These are phyloP conservation scores for Mortierella alpina DNA, from an alignment of 192 early-diverging fungal species.

Conservation along the genomic window DNA sequence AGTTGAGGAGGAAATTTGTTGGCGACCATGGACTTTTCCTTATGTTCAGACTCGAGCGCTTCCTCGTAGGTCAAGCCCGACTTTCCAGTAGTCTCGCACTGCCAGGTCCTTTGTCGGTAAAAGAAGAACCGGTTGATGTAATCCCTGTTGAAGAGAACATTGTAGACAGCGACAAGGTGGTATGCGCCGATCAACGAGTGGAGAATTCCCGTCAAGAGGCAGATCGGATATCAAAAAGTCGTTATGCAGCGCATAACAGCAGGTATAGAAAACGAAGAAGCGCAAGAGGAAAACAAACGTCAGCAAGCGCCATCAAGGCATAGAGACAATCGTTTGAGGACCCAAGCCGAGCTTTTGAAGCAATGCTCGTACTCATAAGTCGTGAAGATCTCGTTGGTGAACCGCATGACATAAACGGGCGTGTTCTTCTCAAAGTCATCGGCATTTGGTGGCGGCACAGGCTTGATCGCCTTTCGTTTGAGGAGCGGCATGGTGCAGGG, in stretches of 20 bases:
- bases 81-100: conserved; percentile 82
- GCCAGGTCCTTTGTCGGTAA: conserved; percentile 80
- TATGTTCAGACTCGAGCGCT: conserved; percentile 80
- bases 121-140: conserved; percentile 74
- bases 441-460: conserved; percentile 30
- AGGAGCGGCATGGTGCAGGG: conserved; percentile 30
- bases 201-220: neutral
- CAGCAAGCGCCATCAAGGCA: neutral
- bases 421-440: conserved; percentile 52
- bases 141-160: conserved; percentile 60
- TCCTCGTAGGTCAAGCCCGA: conserved; percentile 81
- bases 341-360: neutral
- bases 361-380: conserved; percentile 61
- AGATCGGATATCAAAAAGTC: neutral
- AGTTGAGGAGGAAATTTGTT: conserved; percentile 76
- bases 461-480: conserved; percentile 53
- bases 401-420: conserved; percentile 64
- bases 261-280: conserved; percentile 5
- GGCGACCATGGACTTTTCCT: conserved; percentile 68
- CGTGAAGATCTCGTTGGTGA: conserved; percentile 70
- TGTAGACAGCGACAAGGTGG: conserved; percentile 1
- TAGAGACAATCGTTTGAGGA: neutral
- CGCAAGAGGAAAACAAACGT: conserved; percentile 1
- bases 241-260: neutral
- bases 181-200: conserved; percentile 11